These are phyloP conservation scores for Vitis amurensis DNA, from an alignment of 164 flowering plant genomes.

Conservation along the genomic window DNA sequence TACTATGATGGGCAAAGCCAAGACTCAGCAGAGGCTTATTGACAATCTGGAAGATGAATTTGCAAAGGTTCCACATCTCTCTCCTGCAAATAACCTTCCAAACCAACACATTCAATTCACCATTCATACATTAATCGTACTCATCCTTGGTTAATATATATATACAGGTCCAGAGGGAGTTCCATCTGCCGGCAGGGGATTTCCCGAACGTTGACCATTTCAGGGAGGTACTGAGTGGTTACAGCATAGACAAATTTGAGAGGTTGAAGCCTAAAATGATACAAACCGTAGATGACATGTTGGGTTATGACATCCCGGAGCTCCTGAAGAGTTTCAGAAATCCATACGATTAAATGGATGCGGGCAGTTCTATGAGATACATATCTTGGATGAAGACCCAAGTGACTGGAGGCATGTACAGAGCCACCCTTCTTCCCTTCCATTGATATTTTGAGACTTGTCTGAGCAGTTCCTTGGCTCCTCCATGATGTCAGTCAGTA, in stretches of 20 bases:
- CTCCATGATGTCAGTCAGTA: no score
- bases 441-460: no score
- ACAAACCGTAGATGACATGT: constrained; percentile 90
- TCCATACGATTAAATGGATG: constrained; percentile 50
- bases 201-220: constrained; percentile 89
- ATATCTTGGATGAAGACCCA: not conserved
- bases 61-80: constrained; percentile 56
- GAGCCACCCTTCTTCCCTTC: no score
- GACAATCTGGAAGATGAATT: constrained; percentile 86
- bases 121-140: not conserved
- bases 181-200: constrained; percentile 80
- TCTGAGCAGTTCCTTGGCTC: no score
- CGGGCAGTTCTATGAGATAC: no score
- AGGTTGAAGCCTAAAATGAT: constrained; percentile 89
- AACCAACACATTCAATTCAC: not conserved
- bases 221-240: constrained; percentile 68
- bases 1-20: constrained; percentile 89
- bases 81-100: not conserved
- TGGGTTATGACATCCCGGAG: constrained; percentile 90
- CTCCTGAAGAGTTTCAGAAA: constrained; percentile 77
- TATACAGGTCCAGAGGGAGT: constrained; percentile 76
- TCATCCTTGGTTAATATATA: not conserved
- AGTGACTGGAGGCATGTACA: not conserved
- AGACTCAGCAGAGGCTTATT: constrained; percentile 76
- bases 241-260: constrained; percentile 87